phyloP scores from a whole-genome alignment of 345 rosid genomes.

The Lagerstroemia speciosa region DNA sequence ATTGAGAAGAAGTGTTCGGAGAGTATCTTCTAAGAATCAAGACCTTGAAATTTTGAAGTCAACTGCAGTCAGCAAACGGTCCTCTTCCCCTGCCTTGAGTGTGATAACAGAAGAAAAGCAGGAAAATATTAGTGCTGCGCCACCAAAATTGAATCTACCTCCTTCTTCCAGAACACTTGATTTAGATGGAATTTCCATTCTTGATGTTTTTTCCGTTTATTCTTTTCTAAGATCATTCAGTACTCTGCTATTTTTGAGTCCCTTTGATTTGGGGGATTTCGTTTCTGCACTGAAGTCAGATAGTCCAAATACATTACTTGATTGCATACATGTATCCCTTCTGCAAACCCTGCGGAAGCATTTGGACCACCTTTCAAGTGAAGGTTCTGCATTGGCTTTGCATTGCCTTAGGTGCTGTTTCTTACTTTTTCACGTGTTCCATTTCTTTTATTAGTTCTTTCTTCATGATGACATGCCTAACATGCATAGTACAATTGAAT shows the following conservation, averaged over 20 bases:
- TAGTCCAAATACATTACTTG: slow-evolving; percentile 54
- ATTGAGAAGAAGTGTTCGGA: slow-evolving; percentile 83
- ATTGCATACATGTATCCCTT: slow-evolving; percentile 73
- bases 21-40: slow-evolving; percentile 39
- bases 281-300: slow-evolving; percentile 53
- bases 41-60: slow-evolving; percentile 16
- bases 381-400: slow-evolving; percentile 75
- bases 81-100: slow-evolving; percentile 49
- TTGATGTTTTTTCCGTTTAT: slow-evolving; percentile 64
- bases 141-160: slow-evolving; percentile 61
- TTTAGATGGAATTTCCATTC: slow-evolving; percentile 53
- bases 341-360: slow-evolving; percentile 64
- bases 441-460: slow-evolving; percentile 16
- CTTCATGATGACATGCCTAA: background rate
- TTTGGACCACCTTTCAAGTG: slow-evolving; percentile 61
- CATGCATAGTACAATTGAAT: background rate
- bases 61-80: slow-evolving; percentile 23
- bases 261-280: slow-evolving; percentile 87
- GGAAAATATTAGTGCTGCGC: slow-evolving; percentile 37
- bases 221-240: slow-evolving; percentile 88
- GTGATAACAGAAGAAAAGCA: slow-evolving; percentile 50
- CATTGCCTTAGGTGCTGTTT: slow-evolving; percentile 72
- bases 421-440: background rate
- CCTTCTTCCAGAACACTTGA: slow-evolving; percentile 55
- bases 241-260: slow-evolving; percentile 71